phyloP scores from a whole-genome alignment of 352 stramenopile species.

The Salisapilia sapeloensis region DNA sequence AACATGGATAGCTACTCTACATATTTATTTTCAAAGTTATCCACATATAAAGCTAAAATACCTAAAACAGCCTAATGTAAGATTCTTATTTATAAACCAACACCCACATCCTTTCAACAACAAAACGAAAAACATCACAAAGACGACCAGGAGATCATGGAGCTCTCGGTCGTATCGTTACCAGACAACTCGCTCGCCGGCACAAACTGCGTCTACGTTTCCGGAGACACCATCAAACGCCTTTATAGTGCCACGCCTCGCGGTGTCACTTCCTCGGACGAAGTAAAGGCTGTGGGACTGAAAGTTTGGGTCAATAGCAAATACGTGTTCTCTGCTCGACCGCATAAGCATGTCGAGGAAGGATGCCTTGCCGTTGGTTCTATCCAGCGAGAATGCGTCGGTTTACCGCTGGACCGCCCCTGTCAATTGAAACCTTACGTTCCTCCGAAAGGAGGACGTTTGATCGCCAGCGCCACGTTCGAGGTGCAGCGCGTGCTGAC shows the following conservation, averaged over 20 bases:
- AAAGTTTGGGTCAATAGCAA: conserved; percentile 74
- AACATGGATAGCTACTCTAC: no score
- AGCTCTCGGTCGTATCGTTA: conserved; percentile 38
- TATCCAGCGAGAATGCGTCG: conserved; percentile 66
- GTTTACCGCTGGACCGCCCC: conserved; percentile 39
- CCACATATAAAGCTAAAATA: no score
- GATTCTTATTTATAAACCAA: no score
- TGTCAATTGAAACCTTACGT: conserved; percentile 52
- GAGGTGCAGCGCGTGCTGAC: conserved; percentile 70
- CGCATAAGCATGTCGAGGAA: conserved; percentile 38
- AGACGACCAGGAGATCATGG: no score
- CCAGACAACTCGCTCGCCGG: conserved; percentile 65
- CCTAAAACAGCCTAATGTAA: no score
- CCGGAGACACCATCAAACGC: conserved; percentile 53
- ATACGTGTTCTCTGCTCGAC: conserved; percentile 64
- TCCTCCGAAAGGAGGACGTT: conserved; percentile 13
- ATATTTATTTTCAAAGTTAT: no score
- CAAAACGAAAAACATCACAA: no score
- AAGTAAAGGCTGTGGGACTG: conserved; percentile 49
- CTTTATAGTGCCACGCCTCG: conserved; percentile 43
- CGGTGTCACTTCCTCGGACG: conserved; percentile 45
- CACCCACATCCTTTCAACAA: no score
- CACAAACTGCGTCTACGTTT: conserved; percentile 71
- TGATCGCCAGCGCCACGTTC: conserved; percentile 60
- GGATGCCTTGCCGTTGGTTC: conserved; percentile 47